phyloP scores from a whole-genome alignment of 2,329 filamentous ascomycete species.

The Aspergillus sp. region DNA sequence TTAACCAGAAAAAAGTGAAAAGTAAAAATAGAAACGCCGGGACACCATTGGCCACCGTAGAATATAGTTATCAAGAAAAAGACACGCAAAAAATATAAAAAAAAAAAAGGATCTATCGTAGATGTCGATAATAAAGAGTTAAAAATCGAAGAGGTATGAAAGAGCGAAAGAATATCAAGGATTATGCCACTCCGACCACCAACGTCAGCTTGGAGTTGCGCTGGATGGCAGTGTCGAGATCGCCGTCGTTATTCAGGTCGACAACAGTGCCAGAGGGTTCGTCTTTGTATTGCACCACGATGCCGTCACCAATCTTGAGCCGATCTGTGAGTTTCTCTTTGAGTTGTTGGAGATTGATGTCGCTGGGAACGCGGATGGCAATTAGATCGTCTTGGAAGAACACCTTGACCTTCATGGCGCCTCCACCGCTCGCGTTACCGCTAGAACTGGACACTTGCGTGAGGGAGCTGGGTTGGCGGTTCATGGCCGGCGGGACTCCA shows the following conservation, averaged over 20 bases:
- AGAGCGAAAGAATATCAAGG: conserved; percentile 3
- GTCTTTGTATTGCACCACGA: conserved; percentile 79
- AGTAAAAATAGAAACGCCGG: conserved; percentile 14
- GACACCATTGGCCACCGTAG: conserved; percentile 17
- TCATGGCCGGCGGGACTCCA: conserved; percentile 38
- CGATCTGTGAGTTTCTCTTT: conserved; percentile 79
- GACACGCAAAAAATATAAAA: no score
- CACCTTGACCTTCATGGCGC: conserved; percentile 85
- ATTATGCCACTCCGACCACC: conserved; percentile 47
- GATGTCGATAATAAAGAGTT: conserved; percentile 1
- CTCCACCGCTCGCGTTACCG: conserved; percentile 27
- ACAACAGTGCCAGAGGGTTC: conserved; percentile 70
- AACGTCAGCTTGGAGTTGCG: conserved; percentile 83
- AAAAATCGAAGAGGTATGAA: conserved; percentile 4
- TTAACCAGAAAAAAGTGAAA: neutral
- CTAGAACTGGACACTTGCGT: conserved; percentile 33
- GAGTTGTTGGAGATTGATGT: conserved; percentile 70
- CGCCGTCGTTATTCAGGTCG: conserved; percentile 68
- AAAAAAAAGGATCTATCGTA: conserved; percentile 7
- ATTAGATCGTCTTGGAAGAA: conserved; percentile 90
- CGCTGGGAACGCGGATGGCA: conserved; percentile 76
- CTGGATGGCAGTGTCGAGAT: conserved; percentile 71
- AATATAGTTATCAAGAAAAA: conserved; percentile 5
- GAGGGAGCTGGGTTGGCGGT: conserved; percentile 49
- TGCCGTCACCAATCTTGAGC: conserved; percentile 68